phyloP scores from a whole-genome alignment of 2,329 filamentous ascomycete species.

The Aspergillus sp. region DNA sequence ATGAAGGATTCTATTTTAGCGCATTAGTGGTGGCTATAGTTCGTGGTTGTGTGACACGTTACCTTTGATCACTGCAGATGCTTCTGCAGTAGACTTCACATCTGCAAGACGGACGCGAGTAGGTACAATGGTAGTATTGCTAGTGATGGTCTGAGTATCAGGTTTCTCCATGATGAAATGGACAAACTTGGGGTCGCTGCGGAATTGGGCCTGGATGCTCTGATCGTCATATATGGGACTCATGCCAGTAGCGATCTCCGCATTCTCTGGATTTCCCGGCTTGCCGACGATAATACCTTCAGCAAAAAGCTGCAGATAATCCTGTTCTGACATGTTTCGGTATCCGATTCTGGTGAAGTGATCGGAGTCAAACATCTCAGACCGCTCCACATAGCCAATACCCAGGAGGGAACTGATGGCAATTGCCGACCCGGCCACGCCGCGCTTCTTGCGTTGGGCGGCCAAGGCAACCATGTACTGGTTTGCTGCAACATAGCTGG shows the following conservation, averaged over 20 bases:
- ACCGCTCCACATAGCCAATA: background rate
- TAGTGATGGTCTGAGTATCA: no score
- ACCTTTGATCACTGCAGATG: background rate
- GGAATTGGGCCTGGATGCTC: background rate
- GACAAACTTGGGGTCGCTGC: constrained; percentile 4
- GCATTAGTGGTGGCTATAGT: no score
- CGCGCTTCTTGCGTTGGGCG: background rate
- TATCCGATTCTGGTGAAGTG: background rate
- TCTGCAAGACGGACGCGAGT: no score
- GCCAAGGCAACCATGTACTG: constrained; percentile 4
- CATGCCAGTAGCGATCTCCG: no score
- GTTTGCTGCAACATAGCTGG: constrained; percentile 12
- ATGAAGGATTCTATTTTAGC: no score
- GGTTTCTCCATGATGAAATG: constrained; percentile 2
- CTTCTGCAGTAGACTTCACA: constrained; percentile 1
- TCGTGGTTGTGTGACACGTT: no score
- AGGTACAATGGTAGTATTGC: no score
- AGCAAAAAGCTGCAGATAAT: constrained; percentile 7
- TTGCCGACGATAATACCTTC: constrained; percentile 6
- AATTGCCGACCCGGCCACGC: constrained; percentile 4
- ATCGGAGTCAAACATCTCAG: background rate
- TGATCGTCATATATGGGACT: no score
- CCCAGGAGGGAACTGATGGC: constrained; percentile 7
- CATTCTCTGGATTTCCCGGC: no score
- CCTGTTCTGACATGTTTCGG: background rate